phyloP scores from a whole-genome alignment of 148 eudicot species.

The Camellia japonica region DNA sequence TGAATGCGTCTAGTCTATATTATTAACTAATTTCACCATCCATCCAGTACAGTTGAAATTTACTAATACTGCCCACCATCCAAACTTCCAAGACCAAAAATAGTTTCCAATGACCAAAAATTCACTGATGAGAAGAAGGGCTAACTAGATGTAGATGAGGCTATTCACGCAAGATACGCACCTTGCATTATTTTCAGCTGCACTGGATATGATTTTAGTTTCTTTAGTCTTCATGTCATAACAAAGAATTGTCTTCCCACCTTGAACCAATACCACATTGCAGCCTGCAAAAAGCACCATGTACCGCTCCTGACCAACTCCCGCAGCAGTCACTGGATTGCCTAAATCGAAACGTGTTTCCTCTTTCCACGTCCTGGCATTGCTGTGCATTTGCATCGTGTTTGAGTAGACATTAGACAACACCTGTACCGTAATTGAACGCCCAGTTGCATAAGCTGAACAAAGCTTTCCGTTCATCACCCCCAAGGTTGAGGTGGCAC shows the following conservation, averaged over 20 bases:
- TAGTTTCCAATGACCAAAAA: too few species aligned
- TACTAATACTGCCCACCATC: too few species aligned
- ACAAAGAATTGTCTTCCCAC: constrained; percentile 14
- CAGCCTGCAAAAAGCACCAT: constrained; percentile 19
- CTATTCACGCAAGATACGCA: constrained; percentile 41
- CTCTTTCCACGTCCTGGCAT: constrained; percentile 22
- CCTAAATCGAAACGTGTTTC: background rate
- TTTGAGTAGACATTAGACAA: constrained; percentile 28
- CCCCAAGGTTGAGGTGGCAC: constrained; percentile 16
- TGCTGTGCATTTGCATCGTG: constrained; percentile 30
- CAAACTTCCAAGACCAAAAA: too few species aligned
- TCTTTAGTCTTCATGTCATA: constrained; percentile 22
- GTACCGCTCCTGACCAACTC: background rate
- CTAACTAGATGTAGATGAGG: constrained; percentile 27
- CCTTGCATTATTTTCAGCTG: background rate
- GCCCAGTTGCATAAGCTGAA: constrained; percentile 14
- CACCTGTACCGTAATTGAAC: constrained; percentile 11
- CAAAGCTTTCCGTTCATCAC: constrained; percentile 39
- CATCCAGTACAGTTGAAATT: too few species aligned
- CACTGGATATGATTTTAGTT: constrained; percentile 13
- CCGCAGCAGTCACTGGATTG: background rate
- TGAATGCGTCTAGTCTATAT: too few species aligned
- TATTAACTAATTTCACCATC: too few species aligned
- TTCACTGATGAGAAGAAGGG: background rate
- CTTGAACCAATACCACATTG: constrained; percentile 28